phyloP scores from a whole-genome alignment of 306 rosid genomes.

The Rosa lucieae region DNA sequence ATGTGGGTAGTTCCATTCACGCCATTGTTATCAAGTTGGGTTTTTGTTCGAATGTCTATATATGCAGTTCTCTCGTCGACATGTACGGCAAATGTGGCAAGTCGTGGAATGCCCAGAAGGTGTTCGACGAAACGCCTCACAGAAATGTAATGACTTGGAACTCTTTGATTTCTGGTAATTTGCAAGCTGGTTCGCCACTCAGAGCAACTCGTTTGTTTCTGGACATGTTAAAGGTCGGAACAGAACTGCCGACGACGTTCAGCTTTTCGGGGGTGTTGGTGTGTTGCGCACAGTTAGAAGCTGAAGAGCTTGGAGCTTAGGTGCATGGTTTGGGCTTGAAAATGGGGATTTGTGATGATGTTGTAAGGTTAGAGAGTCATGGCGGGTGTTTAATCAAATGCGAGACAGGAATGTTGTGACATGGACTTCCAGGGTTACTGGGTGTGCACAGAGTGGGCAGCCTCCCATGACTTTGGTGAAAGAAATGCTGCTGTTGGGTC shows the following conservation, averaged over 20 bases:
- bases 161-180: constrained; percentile 32
- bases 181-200: constrained; percentile 23
- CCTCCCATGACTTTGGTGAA: constrained; percentile 38
- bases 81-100: constrained; percentile 32
- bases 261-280: constrained; percentile 39
- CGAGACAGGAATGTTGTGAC: constrained; percentile 37
- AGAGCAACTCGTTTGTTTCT: constrained; percentile 27
- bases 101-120: constrained; percentile 30
- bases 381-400: constrained; percentile 42
- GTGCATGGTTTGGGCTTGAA: constrained; percentile 45
- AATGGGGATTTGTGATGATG: constrained; percentile 28
- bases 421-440: constrained; percentile 51
- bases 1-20: constrained; percentile 28
- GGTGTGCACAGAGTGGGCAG: constrained; percentile 35
- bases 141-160: constrained; percentile 46
- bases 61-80: constrained; percentile 37
- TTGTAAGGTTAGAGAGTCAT: constrained; percentile 35
- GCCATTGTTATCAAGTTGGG: constrained; percentile 38
- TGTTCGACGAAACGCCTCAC: constrained; percentile 38
- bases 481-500: constrained; percentile 41
- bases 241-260: constrained; percentile 34
- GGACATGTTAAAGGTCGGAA: constrained; percentile 35
- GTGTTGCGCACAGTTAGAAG: constrained; percentile 41
- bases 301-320: constrained; percentile 41
- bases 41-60: constrained; percentile 29